Base-by-base conservation (phyloP, 2,329 filamentous ascomycete species). In the Diaporthe ampelina region DNA sequence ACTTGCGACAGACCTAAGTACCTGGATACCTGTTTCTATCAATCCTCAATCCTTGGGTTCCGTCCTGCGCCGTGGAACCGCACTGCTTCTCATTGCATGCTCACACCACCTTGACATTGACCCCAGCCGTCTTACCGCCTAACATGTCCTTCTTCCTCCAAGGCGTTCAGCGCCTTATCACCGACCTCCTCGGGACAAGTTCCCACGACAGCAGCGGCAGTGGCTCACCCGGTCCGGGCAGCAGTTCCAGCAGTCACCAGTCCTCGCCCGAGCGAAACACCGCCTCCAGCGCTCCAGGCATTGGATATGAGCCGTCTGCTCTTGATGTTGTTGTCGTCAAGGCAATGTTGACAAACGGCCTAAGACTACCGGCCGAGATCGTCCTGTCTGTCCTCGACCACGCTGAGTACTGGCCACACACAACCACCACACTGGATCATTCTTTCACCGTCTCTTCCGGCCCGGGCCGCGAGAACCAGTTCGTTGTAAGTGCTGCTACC, bases 321-420 rank as follows among this genome's bases (percentile, higher is more conserved):
- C 79, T 83, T 54, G 89, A 92, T 78, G 86, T 91, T 1, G 76
- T 86, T 3, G 79, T 87, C 1, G 85, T 87, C 15, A 88, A 88
- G 70, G 78, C 83, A 17, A 84, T 89, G 79, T 79, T 92, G n/a
- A 78, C 78, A 35, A 83, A 84, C 70, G 82, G 81, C 15, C 80
- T 82, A 9, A 79, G 79, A 3, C 81, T 92, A 1, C 91, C 91
- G 0, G 80, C 84, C 1, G 91, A 92, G 75, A 74, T 93, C 0
- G 82, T 91, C 50, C 87, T 92, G 77, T 79, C 81, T 59, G 86
- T 93, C 59, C 81, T 92, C 71, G 90, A 93, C 78, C 79, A 84
- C 37, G 91, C 90, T 72, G 90, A 92, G 80, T 92, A 92, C 80
- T 93, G 91, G 91, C 87, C 87, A 19, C 87, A 88, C 76, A 86